phyloP scores from a whole-genome alignment of 2,329 filamentous ascomycete genomes.

The Penicillium palitans region DNA sequence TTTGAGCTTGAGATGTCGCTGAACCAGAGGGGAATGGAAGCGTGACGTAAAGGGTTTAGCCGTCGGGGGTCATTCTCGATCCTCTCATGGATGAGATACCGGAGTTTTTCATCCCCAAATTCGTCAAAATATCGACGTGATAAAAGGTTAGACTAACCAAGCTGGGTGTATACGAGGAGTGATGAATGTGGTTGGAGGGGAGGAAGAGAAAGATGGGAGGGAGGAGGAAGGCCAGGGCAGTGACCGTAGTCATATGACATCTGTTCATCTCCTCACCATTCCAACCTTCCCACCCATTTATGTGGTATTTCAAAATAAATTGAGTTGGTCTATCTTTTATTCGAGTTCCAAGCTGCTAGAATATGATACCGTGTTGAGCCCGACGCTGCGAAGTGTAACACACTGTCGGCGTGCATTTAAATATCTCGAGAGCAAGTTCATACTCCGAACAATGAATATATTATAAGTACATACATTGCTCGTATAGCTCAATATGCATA shows the following conservation, averaged over 20 bases:
- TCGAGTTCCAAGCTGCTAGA: no score
- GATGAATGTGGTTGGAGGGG: not conserved
- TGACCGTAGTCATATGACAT: not conserved
- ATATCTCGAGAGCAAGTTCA: not conserved
- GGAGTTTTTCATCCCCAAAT: not conserved
- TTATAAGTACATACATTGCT: not conserved
- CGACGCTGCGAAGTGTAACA: not conserved
- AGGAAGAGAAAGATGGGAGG: not conserved
- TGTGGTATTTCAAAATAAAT: not conserved
- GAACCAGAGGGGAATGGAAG: no score
- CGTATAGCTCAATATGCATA: not conserved
- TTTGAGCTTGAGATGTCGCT: not conserved
- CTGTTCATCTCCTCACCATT: not conserved
- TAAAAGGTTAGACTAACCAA: not conserved
- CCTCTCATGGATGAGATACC: not conserved
- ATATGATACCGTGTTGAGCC: not conserved
- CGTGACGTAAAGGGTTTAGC: no score
- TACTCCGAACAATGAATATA: not conserved
- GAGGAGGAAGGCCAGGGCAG: not conserved
- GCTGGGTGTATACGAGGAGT: not conserved
- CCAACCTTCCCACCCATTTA: not conserved
- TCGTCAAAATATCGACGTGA: not conserved
- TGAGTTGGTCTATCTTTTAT: not conserved
- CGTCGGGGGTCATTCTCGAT: not conserved
- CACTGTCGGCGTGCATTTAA: not conserved